phyloP scores from a whole-genome alignment of 495 filamentous ascomycete species.

The Penicillium coprophilum region DNA sequence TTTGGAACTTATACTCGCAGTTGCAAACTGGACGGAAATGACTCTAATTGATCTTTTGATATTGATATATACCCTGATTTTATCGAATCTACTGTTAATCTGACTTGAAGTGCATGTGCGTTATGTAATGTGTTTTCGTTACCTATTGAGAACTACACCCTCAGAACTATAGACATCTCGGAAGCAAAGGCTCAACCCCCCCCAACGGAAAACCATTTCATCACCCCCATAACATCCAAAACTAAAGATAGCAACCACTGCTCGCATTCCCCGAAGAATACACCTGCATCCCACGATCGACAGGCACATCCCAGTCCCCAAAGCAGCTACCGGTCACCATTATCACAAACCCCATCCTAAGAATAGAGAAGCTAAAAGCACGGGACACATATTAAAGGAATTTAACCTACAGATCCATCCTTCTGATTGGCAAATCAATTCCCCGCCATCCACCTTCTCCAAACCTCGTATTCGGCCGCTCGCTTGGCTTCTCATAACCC shows the following conservation, averaged over 20 bases:
- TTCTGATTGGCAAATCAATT: conserved; percentile 8
- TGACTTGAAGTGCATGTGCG: conserved; percentile 16
- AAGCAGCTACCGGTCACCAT: neutral
- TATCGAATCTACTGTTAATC: conserved; percentile 10
- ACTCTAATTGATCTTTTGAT: neutral
- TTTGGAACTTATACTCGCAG: neutral
- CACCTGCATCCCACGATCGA: conserved; percentile 10
- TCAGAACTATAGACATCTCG: neutral
- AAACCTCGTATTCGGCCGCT: conserved; percentile 24
- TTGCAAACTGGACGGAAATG: conserved; percentile 1
- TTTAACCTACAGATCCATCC: conserved; percentile 14
- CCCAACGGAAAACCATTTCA: neutral
- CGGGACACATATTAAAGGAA: conserved; percentile 2
- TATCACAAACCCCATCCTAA: conserved; percentile 1
- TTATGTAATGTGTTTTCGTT: neutral
- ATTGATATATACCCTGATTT: conserved; percentile 24
- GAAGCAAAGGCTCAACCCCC: neutral
- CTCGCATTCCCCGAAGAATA: neutral
- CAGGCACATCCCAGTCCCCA: conserved; percentile 13
- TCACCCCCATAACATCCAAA: neutral
- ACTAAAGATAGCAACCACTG: conserved; percentile 7
- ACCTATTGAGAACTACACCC: no score
- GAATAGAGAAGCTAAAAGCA: conserved; percentile 13
- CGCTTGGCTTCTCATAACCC: conserved; percentile 7
- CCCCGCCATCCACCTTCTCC: neutral